A percentile compares a stretch with the other conserved stretches of the same genome.
These are phyloP conservation scores for Silybum marianum DNA, from an alignment of 129 eudicot genomes.

Conservation along the genomic window DNA sequence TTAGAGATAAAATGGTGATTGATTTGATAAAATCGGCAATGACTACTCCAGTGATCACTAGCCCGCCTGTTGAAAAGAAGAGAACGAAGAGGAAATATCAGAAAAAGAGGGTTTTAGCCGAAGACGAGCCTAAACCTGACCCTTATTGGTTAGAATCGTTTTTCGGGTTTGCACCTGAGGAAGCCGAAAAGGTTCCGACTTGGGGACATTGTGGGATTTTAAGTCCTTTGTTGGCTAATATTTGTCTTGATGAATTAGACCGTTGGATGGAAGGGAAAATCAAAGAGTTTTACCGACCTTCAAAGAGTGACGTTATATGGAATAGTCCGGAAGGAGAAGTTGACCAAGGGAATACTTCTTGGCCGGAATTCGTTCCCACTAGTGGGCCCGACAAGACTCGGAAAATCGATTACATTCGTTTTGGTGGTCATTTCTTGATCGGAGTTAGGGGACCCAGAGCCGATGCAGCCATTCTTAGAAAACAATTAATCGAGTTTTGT, in stretches of 20 bases:
- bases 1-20: constrained; percentile 85
- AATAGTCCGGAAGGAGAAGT: constrained; percentile 64
- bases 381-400: constrained; percentile 89
- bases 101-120: constrained; percentile 74
- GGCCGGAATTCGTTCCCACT: constrained; percentile 99
- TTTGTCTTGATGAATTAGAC: constrained; percentile 84
- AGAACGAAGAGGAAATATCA: constrained; percentile 61
- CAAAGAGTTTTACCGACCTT: constrained; percentile 66
- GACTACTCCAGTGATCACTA: constrained; percentile 50
- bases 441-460: constrained; percentile 98
- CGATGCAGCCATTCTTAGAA: constrained; percentile 73
- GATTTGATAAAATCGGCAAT: constrained; percentile 81
- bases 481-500: constrained; percentile 78
- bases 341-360: constrained; percentile 85
- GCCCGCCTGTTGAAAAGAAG: constrained; percentile 50
- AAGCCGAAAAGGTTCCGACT: constrained; percentile 83
- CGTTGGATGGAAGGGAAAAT: constrained; percentile 80
- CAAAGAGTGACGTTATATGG: constrained; percentile 84
- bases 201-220: constrained; percentile 96
- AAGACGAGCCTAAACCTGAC: constrained; percentile 97
- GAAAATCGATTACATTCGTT: constrained; percentile 81
- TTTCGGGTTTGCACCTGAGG: constrained; percentile 95
- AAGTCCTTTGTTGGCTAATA: constrained; percentile 76
- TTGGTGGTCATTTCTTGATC: constrained; percentile 83
- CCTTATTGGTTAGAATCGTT: constrained; percentile 96